These are phyloP conservation scores for Stellera chamaejasme DNA, from an alignment of 345 rosid species.

Conservation along the genomic window DNA sequence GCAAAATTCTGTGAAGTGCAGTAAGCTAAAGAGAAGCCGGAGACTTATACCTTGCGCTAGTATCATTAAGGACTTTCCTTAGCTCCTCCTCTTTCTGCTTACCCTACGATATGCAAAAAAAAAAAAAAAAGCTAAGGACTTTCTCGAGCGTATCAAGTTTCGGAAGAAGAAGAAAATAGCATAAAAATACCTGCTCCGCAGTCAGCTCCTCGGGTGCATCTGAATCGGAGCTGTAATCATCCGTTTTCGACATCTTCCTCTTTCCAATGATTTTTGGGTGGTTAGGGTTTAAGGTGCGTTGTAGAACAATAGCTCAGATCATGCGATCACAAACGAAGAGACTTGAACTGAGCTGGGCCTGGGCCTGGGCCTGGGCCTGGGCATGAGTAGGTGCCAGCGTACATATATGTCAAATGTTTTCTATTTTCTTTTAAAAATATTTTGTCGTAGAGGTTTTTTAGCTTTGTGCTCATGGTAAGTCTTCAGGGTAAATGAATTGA, in stretches of 20 bases:
- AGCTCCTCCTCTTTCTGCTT: constrained; percentile 48
- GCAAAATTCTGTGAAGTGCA: background rate
- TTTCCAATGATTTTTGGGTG: background rate
- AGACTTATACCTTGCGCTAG: constrained; percentile 37
- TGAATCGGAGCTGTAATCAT: constrained; percentile 49
- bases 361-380: too few relatives aligned
- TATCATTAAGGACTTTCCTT: constrained; percentile 53
- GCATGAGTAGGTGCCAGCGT: too few relatives aligned
- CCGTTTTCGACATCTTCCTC: constrained; percentile 30
- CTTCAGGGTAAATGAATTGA: too few relatives aligned
- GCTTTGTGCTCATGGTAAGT: too few relatives aligned
- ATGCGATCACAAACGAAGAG: too few relatives aligned
- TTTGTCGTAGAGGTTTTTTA: too few relatives aligned
- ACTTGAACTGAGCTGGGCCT: too few relatives aligned
- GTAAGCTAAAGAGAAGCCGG: background rate
- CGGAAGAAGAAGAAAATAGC: background rate
- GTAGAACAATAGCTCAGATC: too few relatives aligned
- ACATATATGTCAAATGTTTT: too few relatives aligned
- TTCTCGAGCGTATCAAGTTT: background rate
- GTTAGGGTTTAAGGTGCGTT: too few relatives aligned
- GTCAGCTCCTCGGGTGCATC: constrained; percentile 80
- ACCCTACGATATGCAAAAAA: constrained; percentile 34
- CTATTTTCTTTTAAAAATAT: too few relatives aligned
- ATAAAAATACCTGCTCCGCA: constrained; percentile 51
- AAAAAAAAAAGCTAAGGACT: background rate